Evolutionary conservation across 1,139 yeast species (phyloP).

Genomic region (Blastobotrys petasosporus): DNA sequence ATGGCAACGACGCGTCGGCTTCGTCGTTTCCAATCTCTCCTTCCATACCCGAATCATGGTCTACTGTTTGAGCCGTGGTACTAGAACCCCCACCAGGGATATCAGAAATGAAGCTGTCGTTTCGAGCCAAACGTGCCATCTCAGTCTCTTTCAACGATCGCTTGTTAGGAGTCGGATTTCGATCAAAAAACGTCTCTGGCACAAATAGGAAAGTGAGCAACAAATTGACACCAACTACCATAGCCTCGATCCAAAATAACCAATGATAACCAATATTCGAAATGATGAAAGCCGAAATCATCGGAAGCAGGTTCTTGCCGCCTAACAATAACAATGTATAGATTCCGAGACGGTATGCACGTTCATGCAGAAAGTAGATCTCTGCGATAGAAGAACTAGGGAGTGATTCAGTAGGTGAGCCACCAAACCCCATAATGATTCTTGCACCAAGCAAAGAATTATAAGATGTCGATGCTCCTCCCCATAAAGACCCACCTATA

Average conservation of each 20-base stretch:
- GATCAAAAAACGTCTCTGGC: constrained; percentile 63
- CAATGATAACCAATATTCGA: constrained; percentile 49
- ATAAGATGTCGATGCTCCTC: constrained; percentile 44
- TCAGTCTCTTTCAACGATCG: constrained; percentile 47
- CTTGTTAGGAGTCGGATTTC: constrained; percentile 46
- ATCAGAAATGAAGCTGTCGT: constrained; percentile 16
- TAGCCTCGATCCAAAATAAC: constrained; percentile 56
- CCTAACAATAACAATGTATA: constrained; percentile 57
- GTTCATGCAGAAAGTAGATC: constrained; percentile 57
- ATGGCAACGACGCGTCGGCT: neutral
- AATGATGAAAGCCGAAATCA: constrained; percentile 51
- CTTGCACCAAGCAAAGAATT: constrained; percentile 54
- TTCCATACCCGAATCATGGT: neutral
- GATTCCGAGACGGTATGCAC: constrained; percentile 59
- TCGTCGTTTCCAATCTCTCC: neutral
- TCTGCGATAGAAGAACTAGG: constrained; percentile 61
- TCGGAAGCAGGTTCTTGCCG: constrained; percentile 56
- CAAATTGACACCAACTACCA: constrained; percentile 46
- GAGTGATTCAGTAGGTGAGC: constrained; percentile 56
- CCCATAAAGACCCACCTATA: constrained; percentile 52
- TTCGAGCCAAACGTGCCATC: constrained; percentile 41
- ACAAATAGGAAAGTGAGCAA: constrained; percentile 48
- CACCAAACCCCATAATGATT: constrained; percentile 52
- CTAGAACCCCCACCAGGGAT: neutral
- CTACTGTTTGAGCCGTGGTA: neutral